Evolutionary conservation across 129 eudicot genomes (phyloP).

Genomic region (Centaurea solstitialis): DNA sequence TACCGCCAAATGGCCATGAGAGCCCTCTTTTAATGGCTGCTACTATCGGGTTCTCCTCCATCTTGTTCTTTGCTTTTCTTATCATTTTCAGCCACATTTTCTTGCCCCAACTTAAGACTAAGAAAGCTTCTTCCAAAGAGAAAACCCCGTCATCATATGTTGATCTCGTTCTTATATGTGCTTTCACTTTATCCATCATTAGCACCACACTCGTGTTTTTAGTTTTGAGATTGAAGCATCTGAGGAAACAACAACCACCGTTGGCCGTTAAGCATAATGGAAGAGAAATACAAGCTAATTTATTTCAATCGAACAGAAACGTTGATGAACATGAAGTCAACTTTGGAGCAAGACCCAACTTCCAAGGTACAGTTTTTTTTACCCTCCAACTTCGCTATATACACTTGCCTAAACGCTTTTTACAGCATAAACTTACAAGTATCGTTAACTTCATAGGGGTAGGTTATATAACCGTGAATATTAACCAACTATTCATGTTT

Average conservation of each 20-base stretch:
- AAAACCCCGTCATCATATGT: slow-evolving; percentile 50
- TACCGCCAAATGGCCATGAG: slow-evolving; percentile 55
- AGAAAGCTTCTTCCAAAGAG: slow-evolving; percentile 44
- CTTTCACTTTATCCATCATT: slow-evolving; percentile 53
- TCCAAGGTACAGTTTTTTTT: slow-evolving; percentile 50
- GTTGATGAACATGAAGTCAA: slow-evolving; percentile 62
- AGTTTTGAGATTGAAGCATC: slow-evolving; percentile 42
- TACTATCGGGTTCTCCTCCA: slow-evolving; percentile 42
- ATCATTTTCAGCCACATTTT: slow-evolving; percentile 47
- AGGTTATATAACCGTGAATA: background rate
- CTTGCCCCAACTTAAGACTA: slow-evolving; percentile 28
- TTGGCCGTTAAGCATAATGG: slow-evolving; percentile 32
- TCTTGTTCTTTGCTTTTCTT: slow-evolving; percentile 48
- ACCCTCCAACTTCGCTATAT: background rate
- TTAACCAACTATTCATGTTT: background rate
- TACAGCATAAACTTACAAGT: background rate
- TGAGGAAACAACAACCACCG: slow-evolving; percentile 28
- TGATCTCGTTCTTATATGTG: slow-evolving; percentile 56
- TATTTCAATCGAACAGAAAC: slow-evolving; percentile 32
- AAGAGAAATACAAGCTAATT: slow-evolving; percentile 31
- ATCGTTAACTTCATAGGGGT: background rate
- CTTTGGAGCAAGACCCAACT: slow-evolving; percentile 74
- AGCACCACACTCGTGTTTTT: slow-evolving; percentile 35
- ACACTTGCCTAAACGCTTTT: background rate
- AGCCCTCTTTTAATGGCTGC: slow-evolving; percentile 48